phyloP scores from a whole-genome alignment of 345 rosid species.

The Rubroshorea leprosula region DNA sequence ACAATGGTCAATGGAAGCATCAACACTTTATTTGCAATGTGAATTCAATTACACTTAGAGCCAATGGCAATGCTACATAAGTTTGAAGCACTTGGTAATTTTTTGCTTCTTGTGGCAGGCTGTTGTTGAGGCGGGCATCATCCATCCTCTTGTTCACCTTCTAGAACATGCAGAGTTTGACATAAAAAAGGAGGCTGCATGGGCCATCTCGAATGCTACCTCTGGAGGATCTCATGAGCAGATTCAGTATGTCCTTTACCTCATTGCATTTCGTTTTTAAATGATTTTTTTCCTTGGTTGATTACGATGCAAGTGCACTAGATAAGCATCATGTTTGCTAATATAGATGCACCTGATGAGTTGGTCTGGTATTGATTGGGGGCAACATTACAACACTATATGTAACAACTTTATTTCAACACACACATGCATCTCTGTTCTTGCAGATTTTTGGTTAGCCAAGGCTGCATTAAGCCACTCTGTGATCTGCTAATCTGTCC shows the following conservation, averaged over 20 bases:
- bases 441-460: constrained; percentile 58
- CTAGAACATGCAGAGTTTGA: constrained; percentile 80
- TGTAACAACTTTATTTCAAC: not conserved
- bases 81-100: not conserved
- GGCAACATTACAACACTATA: not conserved
- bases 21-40: too few species aligned
- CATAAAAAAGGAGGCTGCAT: constrained; percentile 85
- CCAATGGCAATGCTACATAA: too few species aligned
- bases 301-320: not conserved
- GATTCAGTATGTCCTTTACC: constrained; percentile 52
- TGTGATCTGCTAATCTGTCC: constrained; percentile 77
- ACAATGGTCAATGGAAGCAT: too few species aligned
- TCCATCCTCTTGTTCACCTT: constrained; percentile 68
- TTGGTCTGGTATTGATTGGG: too few species aligned
- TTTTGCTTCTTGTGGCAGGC: constrained; percentile 34
- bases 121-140: constrained; percentile 58
- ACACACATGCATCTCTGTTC: constrained; percentile 9
- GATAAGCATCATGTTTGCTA: too few species aligned
- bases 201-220: too few species aligned
- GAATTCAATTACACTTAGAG: too few species aligned
- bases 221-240: constrained; percentile 87
- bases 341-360: too few species aligned
- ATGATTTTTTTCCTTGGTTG: not conserved
- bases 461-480: constrained; percentile 80
- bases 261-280: not conserved